phyloP scores from a whole-genome alignment of 257 asterid species.

The Prunella vulgaris region DNA sequence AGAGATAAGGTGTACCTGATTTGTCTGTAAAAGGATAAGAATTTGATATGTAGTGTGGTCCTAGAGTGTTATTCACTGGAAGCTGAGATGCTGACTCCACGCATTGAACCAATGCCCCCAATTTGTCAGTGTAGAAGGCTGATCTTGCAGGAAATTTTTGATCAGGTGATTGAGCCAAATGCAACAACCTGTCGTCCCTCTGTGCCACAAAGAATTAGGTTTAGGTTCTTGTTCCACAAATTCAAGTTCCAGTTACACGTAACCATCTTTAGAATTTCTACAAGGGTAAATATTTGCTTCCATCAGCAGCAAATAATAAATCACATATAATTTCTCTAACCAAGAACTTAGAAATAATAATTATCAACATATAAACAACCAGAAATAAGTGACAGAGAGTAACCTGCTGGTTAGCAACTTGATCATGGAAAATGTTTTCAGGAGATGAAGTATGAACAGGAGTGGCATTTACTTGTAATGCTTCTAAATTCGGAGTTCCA shows the following conservation, averaged over 20 bases:
- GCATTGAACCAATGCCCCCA: conserved; percentile 43
- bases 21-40: conserved; percentile 53
- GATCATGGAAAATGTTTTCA: conserved; percentile 35
- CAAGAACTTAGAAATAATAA: not conserved
- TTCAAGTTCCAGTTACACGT: conserved; percentile 19
- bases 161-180: conserved; percentile 40
- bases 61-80: conserved; percentile 49
- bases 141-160: conserved; percentile 46
- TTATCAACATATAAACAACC: conserved; percentile 14
- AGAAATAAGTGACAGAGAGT: conserved; percentile 24
- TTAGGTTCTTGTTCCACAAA: conserved; percentile 24
- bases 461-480: conserved; percentile 33
- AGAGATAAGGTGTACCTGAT: conserved; percentile 33
- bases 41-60: conserved; percentile 41
- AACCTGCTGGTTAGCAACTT: conserved; percentile 46
- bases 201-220: conserved; percentile 43
- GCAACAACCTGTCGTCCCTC: conserved; percentile 32
- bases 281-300: conserved; percentile 17
- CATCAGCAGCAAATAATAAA: conserved; percentile 6
- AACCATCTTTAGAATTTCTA: conserved; percentile 23
- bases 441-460: conserved; percentile 34
- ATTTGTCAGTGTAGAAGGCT: conserved; percentile 27
- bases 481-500: conserved; percentile 31
- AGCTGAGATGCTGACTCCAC: conserved; percentile 34
- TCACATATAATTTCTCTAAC: not conserved